Percentiles rank a stretch among this genome's conserved stretches.
phyloP scores from a whole-genome alignment of 2,329 filamentous ascomycete genomes.

The Thelonectria olida region DNA sequence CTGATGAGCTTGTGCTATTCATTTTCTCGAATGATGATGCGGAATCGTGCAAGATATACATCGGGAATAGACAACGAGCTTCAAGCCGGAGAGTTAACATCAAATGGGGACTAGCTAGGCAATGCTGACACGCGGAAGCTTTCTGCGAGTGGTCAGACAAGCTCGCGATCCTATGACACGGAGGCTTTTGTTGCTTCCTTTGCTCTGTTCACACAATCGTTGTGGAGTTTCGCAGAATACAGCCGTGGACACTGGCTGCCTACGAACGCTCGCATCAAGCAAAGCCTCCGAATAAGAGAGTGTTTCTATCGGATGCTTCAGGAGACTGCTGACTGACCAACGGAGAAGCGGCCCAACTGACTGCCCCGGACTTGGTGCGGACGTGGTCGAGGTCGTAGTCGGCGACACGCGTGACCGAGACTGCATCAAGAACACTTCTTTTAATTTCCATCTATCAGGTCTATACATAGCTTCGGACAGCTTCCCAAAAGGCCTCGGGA shows the following conservation, averaged over 20 bases:
- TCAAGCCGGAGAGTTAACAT: not conserved
- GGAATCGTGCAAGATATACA: not conserved
- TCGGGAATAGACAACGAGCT: not conserved
- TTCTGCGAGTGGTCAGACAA: not conserved
- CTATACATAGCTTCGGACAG: slow-evolving; percentile 67
- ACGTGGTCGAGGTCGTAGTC: no score
- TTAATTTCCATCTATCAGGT: not conserved
- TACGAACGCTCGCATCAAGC: no score
- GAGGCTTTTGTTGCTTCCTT: no score
- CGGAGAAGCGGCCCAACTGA: no score
- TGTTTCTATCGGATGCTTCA: no score
- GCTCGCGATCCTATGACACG: not conserved
- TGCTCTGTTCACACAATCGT: not conserved
- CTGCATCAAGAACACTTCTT: no score
- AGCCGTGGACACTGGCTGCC: no score
- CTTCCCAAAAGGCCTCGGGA: slow-evolving; percentile 72
- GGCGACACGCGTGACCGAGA: no score
- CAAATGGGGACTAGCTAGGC: not conserved
- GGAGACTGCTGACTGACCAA: no score
- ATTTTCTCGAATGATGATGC: not conserved
- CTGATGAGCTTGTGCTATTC: not conserved
- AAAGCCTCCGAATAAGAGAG: no score
- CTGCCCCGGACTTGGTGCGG: no score
- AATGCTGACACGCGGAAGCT: not conserved
- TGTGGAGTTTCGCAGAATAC: no score